Percentiles rank a stretch among this genome's conserved stretches.
Conservation (phyloP, 176 grass and related monocot species). For the Elaeis guineensis region DNA sequence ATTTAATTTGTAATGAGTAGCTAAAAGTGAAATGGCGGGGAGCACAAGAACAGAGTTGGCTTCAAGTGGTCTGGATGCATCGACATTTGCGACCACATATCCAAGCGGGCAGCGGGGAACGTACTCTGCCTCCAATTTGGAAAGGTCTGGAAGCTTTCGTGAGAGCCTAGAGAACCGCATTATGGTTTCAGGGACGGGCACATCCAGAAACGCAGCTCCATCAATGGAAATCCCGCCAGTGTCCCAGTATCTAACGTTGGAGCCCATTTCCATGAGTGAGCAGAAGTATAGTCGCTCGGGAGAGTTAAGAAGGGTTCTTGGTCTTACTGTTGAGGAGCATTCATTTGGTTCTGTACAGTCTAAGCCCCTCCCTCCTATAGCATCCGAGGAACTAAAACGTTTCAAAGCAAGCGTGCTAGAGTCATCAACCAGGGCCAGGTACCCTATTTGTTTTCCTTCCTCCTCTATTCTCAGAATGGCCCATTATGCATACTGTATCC, state of each 20-base stretch:
- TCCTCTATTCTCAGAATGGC: not conserved
- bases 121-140: conserved; percentile 8
- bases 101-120: conserved; percentile 19
- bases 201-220: conserved; percentile 31
- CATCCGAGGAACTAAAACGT: conserved; percentile 45
- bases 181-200: conserved; percentile 9
- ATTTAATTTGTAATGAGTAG: not conserved
- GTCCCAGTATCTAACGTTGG: conserved; percentile 45
- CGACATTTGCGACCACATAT: conserved; percentile 10
- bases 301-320: conserved; percentile 51
- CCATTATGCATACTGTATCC: too few relatives aligned
- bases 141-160: conserved; percentile 31
- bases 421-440: conserved; percentile 45
- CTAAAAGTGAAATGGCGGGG: conserved; percentile 29
- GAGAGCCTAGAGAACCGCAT: conserved; percentile 21
- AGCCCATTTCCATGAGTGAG: conserved; percentile 31
- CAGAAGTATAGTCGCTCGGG: conserved; percentile 41
- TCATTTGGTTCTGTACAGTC: conserved; percentile 28
- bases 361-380: conserved; percentile 30
- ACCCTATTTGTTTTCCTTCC: not conserved
- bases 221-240: conserved; percentile 27
- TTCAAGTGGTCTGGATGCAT: conserved; percentile 17
- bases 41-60: conserved; percentile 10
- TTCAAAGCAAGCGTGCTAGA: conserved; percentile 46
- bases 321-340: conserved; percentile 42